Evolutionary conservation across 331 rosid species (phyloP).

Genomic region (Pyracantha coccinea): DNA sequence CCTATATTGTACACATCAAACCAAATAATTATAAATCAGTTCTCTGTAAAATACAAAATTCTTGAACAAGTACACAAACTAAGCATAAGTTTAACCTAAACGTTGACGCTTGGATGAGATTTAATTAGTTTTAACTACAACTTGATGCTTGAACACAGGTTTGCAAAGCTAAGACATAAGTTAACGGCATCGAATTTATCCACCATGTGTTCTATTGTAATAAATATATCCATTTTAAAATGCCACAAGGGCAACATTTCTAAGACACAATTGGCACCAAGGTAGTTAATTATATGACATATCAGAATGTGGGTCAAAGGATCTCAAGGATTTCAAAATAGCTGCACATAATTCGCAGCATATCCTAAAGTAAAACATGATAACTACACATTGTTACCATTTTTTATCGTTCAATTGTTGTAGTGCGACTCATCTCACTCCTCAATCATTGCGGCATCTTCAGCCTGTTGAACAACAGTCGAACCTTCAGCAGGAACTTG

Average conservation of each 20-base stretch:
- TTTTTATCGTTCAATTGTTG: neutral
- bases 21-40: too few relatives aligned
- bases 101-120: too few relatives aligned
- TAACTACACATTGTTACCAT: neutral
- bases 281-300: neutral
- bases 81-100: too few relatives aligned
- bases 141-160: neutral
- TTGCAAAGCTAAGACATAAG: neutral
- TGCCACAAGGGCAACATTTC: neutral
- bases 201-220: neutral
- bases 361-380: neutral
- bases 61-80: too few relatives aligned
- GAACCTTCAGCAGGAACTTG: constrained; percentile 61
- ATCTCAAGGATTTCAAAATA: neutral
- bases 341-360: neutral
- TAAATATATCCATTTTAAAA: neutral
- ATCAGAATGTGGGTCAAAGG: neutral
- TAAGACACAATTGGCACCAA: neutral
- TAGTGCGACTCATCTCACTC: neutral
- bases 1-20: too few relatives aligned
- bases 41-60: too few relatives aligned
- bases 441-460: constrained; percentile 47
- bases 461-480: constrained; percentile 56
- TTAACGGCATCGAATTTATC: neutral
- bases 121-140: neutral